Base-by-base conservation (phyloP, 2,329 filamentous ascomycete species). In the Sarocladiaceae sp. region DNA sequence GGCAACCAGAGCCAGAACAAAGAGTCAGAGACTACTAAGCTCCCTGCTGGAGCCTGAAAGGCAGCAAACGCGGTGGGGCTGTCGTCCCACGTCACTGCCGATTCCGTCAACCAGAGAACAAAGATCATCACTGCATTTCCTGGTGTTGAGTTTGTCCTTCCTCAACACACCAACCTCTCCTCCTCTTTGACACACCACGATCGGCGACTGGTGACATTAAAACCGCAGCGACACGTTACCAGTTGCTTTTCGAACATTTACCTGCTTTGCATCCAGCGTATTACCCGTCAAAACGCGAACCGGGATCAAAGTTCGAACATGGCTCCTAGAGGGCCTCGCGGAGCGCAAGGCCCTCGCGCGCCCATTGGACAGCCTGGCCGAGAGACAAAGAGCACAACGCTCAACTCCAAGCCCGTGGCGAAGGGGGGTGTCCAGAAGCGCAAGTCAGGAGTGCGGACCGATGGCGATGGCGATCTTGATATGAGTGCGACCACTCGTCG, bases 381-480 rank as follows among this genome's bases (percentile, higher is more conserved):
- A 24, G 61, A 61, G 34, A 53, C 58, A 33, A 58, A 61, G 45
- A 59, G 54, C 46, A 50, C 55, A 11, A 44, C 56, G 7, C 44
- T 52, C 39, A 56, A 57, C 46, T 46, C 63, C 11, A 64, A 58
- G 46, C 46, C 58, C 9, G 58, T 52, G 45, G 53, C 58, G n/a
- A 65, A 70, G 52, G 69, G 69, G 27, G 76, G 76, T 23, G 71
- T 80, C 44, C 61, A 65, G 16, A 80, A 78, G 57, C 70, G 70
- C 39, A 70, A 68, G 31, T 58, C 56, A 10, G 59, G 58, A 32
- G 53, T 55, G 3, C 69, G 64, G 48, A 57, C 68, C 40, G 77
- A 80, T 53, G 63, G 67, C 44, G 77, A 80, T 63, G 77, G 77
- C 24, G 77, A 81, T 53, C 65, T 81, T n/a, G 68, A 76, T 24